These are phyloP conservation scores for Talaromyces pinophilus DNA, from an alignment of 2,329 filamentous ascomycete genomes.

Conservation along the genomic window DNA sequence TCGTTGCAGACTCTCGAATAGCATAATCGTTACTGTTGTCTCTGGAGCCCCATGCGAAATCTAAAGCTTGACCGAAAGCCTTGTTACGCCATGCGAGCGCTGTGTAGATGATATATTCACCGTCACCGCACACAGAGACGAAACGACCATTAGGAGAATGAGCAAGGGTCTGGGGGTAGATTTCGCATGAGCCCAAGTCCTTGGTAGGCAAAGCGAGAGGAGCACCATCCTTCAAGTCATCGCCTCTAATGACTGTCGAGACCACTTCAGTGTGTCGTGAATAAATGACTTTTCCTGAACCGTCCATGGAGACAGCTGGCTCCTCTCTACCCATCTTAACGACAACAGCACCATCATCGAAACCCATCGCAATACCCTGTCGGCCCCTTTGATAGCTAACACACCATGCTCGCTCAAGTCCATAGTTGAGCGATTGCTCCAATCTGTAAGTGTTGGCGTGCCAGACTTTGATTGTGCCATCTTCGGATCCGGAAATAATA, in stretches of 20 bases:
- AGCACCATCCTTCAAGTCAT: conserved; percentile 84
- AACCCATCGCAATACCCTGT: conserved; percentile 92
- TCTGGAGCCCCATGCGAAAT: conserved; percentile 96
- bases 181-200: conserved; percentile 92
- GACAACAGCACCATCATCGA: conserved; percentile 95
- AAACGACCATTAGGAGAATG: conserved; percentile 96
- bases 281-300: conserved; percentile 94
- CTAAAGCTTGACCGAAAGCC: conserved; percentile 89
- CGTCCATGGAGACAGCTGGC: conserved; percentile 96
- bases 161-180: conserved; percentile 90
- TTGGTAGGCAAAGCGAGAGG: conserved; percentile 86
- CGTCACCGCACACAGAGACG: conserved; percentile 88
- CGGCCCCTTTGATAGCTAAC: conserved; percentile 92
- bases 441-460: conserved; percentile 96
- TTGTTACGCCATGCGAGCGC: conserved; percentile 96
- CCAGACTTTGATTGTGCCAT: conserved; percentile 97
- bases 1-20: conserved; percentile 90
- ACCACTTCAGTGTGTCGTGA: conserved; percentile 93
- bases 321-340: conserved; percentile 97
- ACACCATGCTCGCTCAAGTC: conserved; percentile 95
- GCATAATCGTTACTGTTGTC: conserved; percentile 99
- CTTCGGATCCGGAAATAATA: conserved; percentile 96
- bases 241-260: conserved; percentile 91
- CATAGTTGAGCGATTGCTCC: conserved; percentile 95
- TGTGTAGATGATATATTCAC: conserved; percentile 98